Conservation (phyloP, 208 protist genomes). For the Novymonas esmeraldas region DNA sequence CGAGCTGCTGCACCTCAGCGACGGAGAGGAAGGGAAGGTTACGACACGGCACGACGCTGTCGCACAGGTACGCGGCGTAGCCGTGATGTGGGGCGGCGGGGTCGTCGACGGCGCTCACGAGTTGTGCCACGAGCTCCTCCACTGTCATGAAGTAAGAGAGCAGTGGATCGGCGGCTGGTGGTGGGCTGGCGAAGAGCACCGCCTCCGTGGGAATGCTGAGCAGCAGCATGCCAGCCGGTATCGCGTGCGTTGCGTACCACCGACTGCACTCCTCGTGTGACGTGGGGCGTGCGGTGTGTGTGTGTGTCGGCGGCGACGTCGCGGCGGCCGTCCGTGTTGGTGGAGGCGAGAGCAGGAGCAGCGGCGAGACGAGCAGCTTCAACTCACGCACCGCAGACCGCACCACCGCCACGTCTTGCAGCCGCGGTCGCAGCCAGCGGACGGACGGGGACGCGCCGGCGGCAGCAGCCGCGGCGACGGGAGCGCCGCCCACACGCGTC, state of each 20-base stretch:
- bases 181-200: constrained; percentile 69
- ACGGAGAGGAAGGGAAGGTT: constrained; percentile 78
- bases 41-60: constrained; percentile 63
- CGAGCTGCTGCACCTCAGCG: constrained; percentile 35
- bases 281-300: constrained; percentile 12
- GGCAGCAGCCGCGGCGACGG: not conserved
- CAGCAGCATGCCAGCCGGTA: constrained; percentile 79
- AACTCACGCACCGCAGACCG: constrained; percentile 42
- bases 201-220: constrained; percentile 74
- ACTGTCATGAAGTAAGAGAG: constrained; percentile 76
- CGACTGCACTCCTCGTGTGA: constrained; percentile 40
- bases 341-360: constrained; percentile 58
- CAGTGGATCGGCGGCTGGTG: constrained; percentile 49
- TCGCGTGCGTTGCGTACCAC: constrained; percentile 63
- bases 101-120: constrained; percentile 54
- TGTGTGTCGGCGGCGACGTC: not conserved
- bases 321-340: constrained; percentile 1
- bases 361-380: constrained; percentile 58
- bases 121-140: constrained; percentile 77
- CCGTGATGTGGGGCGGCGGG: constrained; percentile 47
- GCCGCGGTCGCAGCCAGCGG: constrained; percentile 38
- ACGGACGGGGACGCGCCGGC: not conserved
- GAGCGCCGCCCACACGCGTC: constrained; percentile 13
- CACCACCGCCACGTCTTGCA: constrained; percentile 57
- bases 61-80: constrained; percentile 77